Conservation (phyloP, 2,329 filamentous ascomycete genomes). For the Sarocladium oryzae region DNA sequence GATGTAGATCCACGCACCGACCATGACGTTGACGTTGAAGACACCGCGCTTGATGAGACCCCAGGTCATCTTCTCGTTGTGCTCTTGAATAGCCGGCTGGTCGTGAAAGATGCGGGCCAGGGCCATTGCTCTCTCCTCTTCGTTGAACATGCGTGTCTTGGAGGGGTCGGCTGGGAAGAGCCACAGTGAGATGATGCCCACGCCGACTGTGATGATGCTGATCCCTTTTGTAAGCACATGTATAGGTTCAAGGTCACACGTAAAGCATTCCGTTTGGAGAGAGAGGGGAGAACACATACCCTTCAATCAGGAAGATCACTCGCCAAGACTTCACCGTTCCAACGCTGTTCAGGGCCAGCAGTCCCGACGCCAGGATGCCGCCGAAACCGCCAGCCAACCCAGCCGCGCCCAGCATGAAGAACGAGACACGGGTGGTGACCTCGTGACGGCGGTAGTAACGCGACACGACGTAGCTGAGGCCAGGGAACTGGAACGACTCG, state of each 20-base stretch:
- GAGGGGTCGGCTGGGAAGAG: constrained; percentile 44
- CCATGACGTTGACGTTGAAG: constrained; percentile 27
- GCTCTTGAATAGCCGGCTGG: constrained; percentile 32
- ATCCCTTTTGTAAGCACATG: too few relatives aligned
- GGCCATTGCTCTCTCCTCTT: constrained; percentile 48
- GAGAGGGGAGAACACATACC: constrained; percentile 10
- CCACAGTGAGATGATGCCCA: constrained; percentile 41
- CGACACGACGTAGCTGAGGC: constrained; percentile 49
- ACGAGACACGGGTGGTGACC: constrained; percentile 47
- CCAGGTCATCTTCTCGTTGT: constrained; percentile 36
- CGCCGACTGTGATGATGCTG: constrained; percentile 43
- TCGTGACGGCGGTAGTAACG: constrained; percentile 52
- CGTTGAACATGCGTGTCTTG: constrained; percentile 42
- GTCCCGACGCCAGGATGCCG: constrained; percentile 46
- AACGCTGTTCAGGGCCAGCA: constrained; percentile 18
- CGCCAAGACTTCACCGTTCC: constrained; percentile 37
- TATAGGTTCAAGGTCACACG: too few relatives aligned
- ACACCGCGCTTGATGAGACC: constrained; percentile 45
- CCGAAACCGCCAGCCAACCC: constrained; percentile 52
- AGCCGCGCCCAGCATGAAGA: constrained; percentile 46
- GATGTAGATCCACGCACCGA: constrained; percentile 40
- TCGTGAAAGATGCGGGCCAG: constrained; percentile 37
- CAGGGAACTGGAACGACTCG: constrained; percentile 52
- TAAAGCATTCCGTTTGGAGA: neutral
- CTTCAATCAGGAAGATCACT: constrained; percentile 60